A percentile compares a stretch with the other conserved stretches of the same genome.
Conservation (phyloP, 805 yeast species). For the Saturnispora gosingensis region DNA sequence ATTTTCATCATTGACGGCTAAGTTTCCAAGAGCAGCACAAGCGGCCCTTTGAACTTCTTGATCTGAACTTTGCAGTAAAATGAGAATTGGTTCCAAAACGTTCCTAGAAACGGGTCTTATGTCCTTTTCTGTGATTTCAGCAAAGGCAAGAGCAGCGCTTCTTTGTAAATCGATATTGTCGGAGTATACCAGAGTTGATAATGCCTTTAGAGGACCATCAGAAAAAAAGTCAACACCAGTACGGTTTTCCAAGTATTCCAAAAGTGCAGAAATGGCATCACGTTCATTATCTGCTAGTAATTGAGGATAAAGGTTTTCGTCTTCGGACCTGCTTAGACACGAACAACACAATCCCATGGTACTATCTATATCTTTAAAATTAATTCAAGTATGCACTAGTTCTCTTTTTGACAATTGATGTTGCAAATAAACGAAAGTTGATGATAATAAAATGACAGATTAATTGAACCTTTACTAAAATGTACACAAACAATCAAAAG, state of each 20-base stretch:
- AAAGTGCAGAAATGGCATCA: slow-evolving; percentile 85
- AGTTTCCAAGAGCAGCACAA: slow-evolving; percentile 96
- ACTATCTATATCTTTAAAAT: background rate
- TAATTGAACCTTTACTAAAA: background rate
- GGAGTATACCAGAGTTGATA: slow-evolving; percentile 86
- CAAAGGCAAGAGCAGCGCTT: slow-evolving; percentile 96
- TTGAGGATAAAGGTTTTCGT: slow-evolving; percentile 63
- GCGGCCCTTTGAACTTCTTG: slow-evolving; percentile 97
- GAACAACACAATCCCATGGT: slow-evolving; percentile 48
- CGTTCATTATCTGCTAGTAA: slow-evolving; percentile 91
- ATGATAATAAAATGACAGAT: background rate
- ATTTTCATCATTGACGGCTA: slow-evolving; percentile 94
- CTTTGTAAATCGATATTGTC: slow-evolving; percentile 93
- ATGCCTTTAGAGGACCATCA: slow-evolving; percentile 78
- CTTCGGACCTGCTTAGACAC: slow-evolving; percentile 33
- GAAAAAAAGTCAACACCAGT: slow-evolving; percentile 84
- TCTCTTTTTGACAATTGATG: background rate
- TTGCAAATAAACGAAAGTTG: background rate
- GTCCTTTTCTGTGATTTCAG: slow-evolving; percentile 95
- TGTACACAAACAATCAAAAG: background rate
- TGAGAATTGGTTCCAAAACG: slow-evolving; percentile 87
- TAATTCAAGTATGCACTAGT: background rate
- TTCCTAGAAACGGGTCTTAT: slow-evolving; percentile 84
- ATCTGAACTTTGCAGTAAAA: slow-evolving; percentile 76
- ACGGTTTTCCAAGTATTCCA: slow-evolving; percentile 83